These are phyloP conservation scores for Fragosphaeria purpurea DNA, from an alignment of 2,329 filamentous ascomycete genomes.

Conservation along the genomic window DNA sequence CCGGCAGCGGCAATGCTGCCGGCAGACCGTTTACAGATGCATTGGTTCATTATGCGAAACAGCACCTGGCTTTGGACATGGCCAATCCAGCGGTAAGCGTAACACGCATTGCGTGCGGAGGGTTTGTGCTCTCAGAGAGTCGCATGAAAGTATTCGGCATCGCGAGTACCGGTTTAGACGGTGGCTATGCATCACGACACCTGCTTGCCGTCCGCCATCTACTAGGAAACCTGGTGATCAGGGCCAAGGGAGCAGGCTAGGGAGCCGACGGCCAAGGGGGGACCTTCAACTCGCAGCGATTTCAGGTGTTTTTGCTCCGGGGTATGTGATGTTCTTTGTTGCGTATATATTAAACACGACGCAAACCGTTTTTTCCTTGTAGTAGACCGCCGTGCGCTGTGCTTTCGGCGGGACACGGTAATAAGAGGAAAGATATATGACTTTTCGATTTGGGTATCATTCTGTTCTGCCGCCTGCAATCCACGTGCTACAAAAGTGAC, in stretches of 20 bases:
- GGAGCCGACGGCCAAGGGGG: no score
- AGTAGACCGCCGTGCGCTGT: no score
- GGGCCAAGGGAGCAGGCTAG: conserved; percentile 1
- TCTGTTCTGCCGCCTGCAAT: no score
- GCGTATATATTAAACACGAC: no score
- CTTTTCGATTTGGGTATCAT: no score
- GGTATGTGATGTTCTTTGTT: no score
- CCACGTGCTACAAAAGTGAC: no score
- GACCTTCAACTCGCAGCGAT: no score
- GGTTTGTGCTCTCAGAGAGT: conserved; percentile 44
- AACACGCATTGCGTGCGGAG: conserved; percentile 43
- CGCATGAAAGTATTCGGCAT: conserved; percentile 37
- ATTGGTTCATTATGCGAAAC: conserved; percentile 37
- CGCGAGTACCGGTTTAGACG: not conserved
- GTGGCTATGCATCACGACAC: not conserved
- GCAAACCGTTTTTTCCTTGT: no score
- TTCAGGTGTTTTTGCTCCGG: no score
- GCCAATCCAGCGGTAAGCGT: conserved; percentile 46
- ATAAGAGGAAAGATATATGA: no score
- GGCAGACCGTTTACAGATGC: conserved; percentile 39
- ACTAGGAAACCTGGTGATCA: conserved; percentile 1
- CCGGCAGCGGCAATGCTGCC: not conserved
- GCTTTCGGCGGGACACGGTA: no score
- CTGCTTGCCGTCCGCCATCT: conserved; percentile 1
- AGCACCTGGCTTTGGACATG: conserved; percentile 45